Conservation (phyloP, 2,329 filamentous ascomycete genomes). For the Davidsoniella australis region DNA sequence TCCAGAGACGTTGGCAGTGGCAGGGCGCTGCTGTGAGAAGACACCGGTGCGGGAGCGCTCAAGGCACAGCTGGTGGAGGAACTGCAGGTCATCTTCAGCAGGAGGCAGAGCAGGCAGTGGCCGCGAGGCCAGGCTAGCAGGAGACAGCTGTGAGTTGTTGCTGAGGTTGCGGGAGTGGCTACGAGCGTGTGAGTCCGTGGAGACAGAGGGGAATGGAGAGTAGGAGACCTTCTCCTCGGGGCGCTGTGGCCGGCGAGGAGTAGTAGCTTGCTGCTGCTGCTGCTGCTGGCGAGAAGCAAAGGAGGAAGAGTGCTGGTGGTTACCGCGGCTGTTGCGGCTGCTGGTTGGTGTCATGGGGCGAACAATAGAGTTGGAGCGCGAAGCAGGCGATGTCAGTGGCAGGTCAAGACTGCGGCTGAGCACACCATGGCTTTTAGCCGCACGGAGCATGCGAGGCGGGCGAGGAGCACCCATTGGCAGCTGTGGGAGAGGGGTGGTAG, state of each 20-base stretch:
- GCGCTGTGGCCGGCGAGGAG: slow-evolving; percentile 6
- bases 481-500: slow-evolving; percentile 5
- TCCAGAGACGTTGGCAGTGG: neutral
- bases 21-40: neutral
- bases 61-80: slow-evolving; percentile 10
- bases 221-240: slow-evolving; percentile 8
- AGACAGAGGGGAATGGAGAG: slow-evolving; percentile 7
- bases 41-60: neutral
- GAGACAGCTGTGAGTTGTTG: neutral
- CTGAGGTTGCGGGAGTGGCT: slow-evolving; percentile 5
- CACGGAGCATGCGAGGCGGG: slow-evolving; percentile 3
- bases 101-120: slow-evolving; percentile 3
- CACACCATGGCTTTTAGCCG: slow-evolving; percentile 10
- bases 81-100: slow-evolving; percentile 7
- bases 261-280: neutral
- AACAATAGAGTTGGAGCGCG: slow-evolving; percentile 1
- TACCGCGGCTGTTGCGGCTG: neutral
- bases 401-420: slow-evolving; percentile 3
- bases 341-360: slow-evolving; percentile 6
- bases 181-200: neutral
- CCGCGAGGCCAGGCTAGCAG: neutral
- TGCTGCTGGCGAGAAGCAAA: neutral
- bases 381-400: neutral
- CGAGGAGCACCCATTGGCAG: neutral
- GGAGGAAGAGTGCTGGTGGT: slow-evolving; percentile 5